Conservation (phyloP, 371 early-diverging fungal genomes). For the Apophysomyces variabilis region DNA sequence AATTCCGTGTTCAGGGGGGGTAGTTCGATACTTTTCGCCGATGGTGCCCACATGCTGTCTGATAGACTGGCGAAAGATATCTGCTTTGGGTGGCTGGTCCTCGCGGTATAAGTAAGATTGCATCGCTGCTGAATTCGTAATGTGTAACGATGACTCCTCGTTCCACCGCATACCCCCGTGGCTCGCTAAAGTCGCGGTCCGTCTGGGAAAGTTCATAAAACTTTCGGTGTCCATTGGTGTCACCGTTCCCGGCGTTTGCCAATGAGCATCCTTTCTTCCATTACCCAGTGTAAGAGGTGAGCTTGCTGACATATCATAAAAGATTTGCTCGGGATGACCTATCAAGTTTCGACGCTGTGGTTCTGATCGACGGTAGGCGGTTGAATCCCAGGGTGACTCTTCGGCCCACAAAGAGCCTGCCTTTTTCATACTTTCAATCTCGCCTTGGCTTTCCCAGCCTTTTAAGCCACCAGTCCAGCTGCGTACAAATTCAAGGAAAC, state of each 20-base stretch:
- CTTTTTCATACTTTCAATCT: constrained; percentile 12
- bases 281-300: neutral
- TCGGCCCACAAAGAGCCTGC: constrained; percentile 39
- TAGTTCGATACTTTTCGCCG: constrained; percentile 5
- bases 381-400: constrained; percentile 40
- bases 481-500: constrained; percentile 50
- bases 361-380: constrained; percentile 13
- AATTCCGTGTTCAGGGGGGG: neutral
- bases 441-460: constrained; percentile 29
- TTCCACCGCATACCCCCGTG: constrained; percentile 10
- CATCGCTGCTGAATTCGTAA: constrained; percentile 1
- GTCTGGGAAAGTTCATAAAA: constrained; percentile 10
- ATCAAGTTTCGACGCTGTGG: constrained; percentile 1
- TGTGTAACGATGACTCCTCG: constrained; percentile 6
- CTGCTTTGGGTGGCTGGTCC: constrained; percentile 7
- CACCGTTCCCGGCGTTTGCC: constrained; percentile 5
- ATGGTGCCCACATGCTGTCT: constrained; percentile 7
- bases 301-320: constrained; percentile 4
- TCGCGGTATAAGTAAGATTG: constrained; percentile 10
- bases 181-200: constrained; percentile 1
- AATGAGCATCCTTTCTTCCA: neutral
- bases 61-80: constrained; percentile 3
- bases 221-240: constrained; percentile 8
- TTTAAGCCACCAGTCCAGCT: constrained; percentile 51
- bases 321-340: constrained; percentile 24